These are phyloP conservation scores for Pigoraptor vietnamica DNA, from an alignment of 78 protist genomes.

Conservation along the genomic window DNA sequence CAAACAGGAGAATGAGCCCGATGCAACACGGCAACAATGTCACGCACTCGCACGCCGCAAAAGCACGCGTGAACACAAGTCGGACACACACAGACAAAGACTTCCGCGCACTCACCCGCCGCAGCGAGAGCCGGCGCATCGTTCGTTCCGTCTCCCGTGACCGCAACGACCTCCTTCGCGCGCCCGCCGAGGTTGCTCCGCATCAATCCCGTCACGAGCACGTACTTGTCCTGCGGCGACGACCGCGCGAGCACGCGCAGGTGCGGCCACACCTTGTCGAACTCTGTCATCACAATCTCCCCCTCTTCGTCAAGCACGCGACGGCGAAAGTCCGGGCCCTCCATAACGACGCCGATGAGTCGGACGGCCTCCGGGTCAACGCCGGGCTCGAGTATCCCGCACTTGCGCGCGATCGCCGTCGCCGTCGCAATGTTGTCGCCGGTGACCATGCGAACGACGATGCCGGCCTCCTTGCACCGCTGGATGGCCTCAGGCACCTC, in stretches of 20 bases:
- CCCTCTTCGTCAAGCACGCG: conserved; percentile 27
- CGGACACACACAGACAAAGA: no score
- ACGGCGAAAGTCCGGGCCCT: conserved; percentile 27
- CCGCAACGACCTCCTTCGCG: conserved; percentile 90
- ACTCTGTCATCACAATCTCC: conserved; percentile 44
- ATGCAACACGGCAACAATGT: no score
- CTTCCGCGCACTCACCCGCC: no score
- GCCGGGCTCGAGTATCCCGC: conserved; percentile 89
- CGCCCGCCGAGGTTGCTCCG: neutral
- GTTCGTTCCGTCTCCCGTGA: conserved; percentile 96
- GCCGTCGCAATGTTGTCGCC: conserved; percentile 96
- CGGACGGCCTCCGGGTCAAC: no score
- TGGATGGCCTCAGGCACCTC: conserved; percentile 87
- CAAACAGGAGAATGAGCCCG: no score
- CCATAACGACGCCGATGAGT: neutral
- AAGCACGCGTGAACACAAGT: no score
- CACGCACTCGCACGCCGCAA: no score
- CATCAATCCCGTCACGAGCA: conserved; percentile 66
- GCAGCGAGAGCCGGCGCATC: conserved; percentile 94
- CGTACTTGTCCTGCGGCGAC: conserved; percentile 76
- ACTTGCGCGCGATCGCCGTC: conserved; percentile 32
- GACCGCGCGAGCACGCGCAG: conserved; percentile 89
- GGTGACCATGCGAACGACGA: conserved; percentile 94
- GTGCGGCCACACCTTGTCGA: conserved; percentile 57
- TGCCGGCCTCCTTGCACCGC: conserved; percentile 83